A percentile compares a stretch with the other conserved stretches of the same genome.
These are phyloP conservation scores for Physocladia obscura DNA, from an alignment of 192 early-diverging fungal species.

Conservation along the genomic window DNA sequence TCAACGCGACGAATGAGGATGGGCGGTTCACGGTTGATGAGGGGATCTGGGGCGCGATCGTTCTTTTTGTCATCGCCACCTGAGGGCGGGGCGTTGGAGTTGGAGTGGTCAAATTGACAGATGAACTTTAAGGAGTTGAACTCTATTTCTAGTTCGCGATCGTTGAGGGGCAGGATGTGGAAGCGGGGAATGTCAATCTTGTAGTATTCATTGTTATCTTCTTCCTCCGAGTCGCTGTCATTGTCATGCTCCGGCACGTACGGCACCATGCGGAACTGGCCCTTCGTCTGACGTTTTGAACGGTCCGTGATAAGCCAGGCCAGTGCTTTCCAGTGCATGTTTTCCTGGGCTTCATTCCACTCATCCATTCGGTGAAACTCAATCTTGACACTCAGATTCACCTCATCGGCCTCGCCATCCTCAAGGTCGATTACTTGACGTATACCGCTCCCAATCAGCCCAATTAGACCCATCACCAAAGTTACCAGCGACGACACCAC, in stretches of 20 bases:
- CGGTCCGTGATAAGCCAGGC: conserved; percentile 35
- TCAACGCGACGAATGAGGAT: conserved; percentile 37
- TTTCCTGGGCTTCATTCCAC: conserved; percentile 25
- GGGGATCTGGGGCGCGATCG: conserved; percentile 4
- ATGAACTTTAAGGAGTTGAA: conserved; percentile 26
- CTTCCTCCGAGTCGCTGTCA: conserved; percentile 5
- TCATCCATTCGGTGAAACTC: conserved; percentile 33
- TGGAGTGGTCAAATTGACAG: conserved; percentile 32
- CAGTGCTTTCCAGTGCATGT: conserved; percentile 33
- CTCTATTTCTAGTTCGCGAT: conserved; percentile 33
- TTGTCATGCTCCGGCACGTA: conserved; percentile 33
- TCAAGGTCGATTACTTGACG: conserved; percentile 25
- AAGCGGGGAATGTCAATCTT: conserved; percentile 25
- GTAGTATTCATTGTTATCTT: background rate
- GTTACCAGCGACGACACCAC: conserved; percentile 34
- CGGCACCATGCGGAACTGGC: conserved; percentile 36
- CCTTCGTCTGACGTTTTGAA: conserved; percentile 29
- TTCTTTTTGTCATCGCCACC: conserved; percentile 14
- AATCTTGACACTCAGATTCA: conserved; percentile 32
- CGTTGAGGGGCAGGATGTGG: conserved; percentile 39
- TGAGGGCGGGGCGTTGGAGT: background rate
- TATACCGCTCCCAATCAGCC: conserved; percentile 22
- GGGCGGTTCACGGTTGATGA: conserved; percentile 37
- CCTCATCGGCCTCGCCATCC: background rate
- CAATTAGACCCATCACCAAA: conserved; percentile 27